phyloP scores from a whole-genome alignment of 2,329 filamentous ascomycete genomes.

The Moelleriella libera region DNA sequence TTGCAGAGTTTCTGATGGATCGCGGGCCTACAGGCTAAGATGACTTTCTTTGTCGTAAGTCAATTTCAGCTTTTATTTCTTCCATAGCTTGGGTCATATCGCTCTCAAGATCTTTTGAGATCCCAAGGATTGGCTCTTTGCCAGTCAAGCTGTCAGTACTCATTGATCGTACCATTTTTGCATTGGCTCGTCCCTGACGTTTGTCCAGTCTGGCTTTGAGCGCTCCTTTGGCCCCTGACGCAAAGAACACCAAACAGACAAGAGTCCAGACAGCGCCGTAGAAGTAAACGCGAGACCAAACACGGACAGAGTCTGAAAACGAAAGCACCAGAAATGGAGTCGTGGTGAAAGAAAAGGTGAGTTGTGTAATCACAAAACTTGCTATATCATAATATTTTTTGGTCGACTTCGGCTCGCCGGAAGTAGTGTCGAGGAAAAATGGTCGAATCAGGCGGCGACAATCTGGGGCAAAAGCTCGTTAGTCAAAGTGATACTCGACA shows the following conservation, averaged over 20 bases:
- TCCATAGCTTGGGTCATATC: constrained; percentile 68
- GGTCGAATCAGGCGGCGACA: constrained; percentile 80
- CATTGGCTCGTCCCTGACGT: constrained; percentile 32
- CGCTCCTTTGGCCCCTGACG: constrained; percentile 55
- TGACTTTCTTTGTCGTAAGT: constrained; percentile 26
- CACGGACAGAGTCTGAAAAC: constrained; percentile 53
- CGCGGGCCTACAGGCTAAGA: background rate
- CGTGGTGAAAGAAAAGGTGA: constrained; percentile 70
- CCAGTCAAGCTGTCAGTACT: constrained; percentile 44
- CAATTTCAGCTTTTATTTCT: constrained; percentile 62
- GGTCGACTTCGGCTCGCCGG: constrained; percentile 48
- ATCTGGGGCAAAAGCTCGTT: constrained; percentile 35
- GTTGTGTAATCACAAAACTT: constrained; percentile 63
- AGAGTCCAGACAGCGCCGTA: constrained; percentile 61
- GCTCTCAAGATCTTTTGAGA: constrained; percentile 60
- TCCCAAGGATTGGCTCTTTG: constrained; percentile 55
- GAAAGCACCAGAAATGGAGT: constrained; percentile 75
- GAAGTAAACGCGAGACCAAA: constrained; percentile 83
- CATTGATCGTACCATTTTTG: constrained; percentile 30
- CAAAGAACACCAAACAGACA: constrained; percentile 58
- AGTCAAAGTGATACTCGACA: no score
- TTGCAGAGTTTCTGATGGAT: background rate
- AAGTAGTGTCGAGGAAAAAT: constrained; percentile 76
- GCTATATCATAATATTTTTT: constrained; percentile 82
- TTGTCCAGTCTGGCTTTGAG: constrained; percentile 45